Base-by-base conservation (phyloP, 2,329 filamentous ascomycete genomes). In the Colletotrichum trifolii region DNA sequence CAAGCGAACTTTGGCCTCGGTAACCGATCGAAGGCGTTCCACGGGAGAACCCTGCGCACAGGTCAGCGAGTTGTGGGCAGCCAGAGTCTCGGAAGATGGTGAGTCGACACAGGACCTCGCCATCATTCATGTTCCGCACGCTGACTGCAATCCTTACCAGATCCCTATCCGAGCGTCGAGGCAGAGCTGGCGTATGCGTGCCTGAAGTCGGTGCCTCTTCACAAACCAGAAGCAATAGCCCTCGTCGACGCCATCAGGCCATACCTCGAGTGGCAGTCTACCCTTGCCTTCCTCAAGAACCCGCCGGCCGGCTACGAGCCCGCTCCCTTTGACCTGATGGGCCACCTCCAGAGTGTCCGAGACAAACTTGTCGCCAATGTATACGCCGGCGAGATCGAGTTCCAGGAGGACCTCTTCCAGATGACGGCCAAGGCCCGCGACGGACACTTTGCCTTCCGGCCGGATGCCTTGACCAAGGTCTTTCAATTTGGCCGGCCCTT, bases 291-390 rank as follows among this genome's bases (percentile, higher is more conserved):
- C 67, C 76, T 85, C 39, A 83, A 82, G 66, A 74, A 83, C 53
- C 86, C 86, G 2, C 86, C 86, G 0, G 59, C 75, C 10, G 76
- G 76, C 10, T 88, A 87, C 71, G 74, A 76, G 54, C 79, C 84
- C 58, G 79, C 83, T 0, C 17, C 73, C 35, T 75, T 78, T 46
- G 77, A 81, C 67, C 70, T 81, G 48, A 77, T 73, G 65, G 74
- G 66, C 5, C 74, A 71, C 11, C 71, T 81, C 7, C 73, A 71
- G 33, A 62, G 72, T 46, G 66, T 81, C 34, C 73, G 71, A 57
- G 67, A 66, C 12, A 73, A 75, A 13, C 69, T 80, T 15, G 60
- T 59, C 38, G 73, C 73, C 1, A 72, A 75, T 66, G 70, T 71
- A 59, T 81, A 81, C 58, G 40, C 69, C 8, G 76, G 73, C 66